Evolutionary conservation across 306 rosid species (phyloP).

Genomic region (Purshia tridentata): DNA sequence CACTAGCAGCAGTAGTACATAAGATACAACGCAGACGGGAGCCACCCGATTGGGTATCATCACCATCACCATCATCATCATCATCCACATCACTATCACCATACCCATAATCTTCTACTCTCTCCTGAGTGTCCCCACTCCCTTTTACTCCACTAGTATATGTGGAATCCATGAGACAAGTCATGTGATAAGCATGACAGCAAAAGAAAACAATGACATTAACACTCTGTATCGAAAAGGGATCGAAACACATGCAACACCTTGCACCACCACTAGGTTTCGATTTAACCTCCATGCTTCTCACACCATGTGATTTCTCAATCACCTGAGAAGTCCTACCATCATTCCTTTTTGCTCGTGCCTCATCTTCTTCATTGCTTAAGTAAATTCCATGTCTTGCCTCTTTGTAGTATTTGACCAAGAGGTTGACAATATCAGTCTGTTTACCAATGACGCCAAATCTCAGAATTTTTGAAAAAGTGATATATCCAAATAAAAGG

Average conservation of each 20-base stretch:
- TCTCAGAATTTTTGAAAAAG: conserved; percentile 15
- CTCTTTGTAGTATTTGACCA: conserved; percentile 83
- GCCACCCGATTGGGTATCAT: conserved; percentile 39
- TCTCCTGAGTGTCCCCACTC: conserved; percentile 33
- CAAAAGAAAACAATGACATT: conserved; percentile 84
- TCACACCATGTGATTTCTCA: conserved; percentile 51
- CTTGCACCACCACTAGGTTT: conserved; percentile 90
- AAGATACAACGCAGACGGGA: conserved; percentile 87
- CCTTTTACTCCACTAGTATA: conserved; percentile 41
- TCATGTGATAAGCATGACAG: conserved; percentile 52
- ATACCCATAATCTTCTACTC: conserved; percentile 34
- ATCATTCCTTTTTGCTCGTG: conserved; percentile 54
- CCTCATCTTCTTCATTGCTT: conserved; percentile 70
- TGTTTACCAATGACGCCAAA: conserved; percentile 39
- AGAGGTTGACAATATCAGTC: conserved; percentile 90
- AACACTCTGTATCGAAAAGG: conserved; percentile 71
- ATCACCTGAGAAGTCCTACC: conserved; percentile 43
- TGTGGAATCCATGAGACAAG: conserved; percentile 82
- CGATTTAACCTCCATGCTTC: conserved; percentile 61
- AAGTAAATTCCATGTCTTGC: conserved; percentile 81
- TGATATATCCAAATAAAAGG: conserved; percentile 15
- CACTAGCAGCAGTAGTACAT: conserved; percentile 88
- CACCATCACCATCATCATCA: conserved; percentile 33
- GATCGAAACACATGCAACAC: conserved; percentile 97
- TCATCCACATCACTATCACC: conserved; percentile 51